These are phyloP conservation scores for Claviceps africana DNA, from an alignment of 2,329 filamentous ascomycete genomes.

Conservation along the genomic window DNA sequence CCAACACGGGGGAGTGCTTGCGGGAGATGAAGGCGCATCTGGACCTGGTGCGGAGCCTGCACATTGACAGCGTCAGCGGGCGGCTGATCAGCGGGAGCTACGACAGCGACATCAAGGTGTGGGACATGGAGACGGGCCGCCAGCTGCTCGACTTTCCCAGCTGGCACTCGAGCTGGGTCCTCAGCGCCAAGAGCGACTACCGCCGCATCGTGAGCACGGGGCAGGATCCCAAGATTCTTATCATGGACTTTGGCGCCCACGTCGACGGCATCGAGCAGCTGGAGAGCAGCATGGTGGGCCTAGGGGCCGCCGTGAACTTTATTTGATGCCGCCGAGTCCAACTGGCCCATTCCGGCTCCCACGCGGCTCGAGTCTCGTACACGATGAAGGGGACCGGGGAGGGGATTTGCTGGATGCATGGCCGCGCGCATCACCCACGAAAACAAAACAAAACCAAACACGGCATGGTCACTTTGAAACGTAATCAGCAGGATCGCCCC, in stretches of 20 bases:
- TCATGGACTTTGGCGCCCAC: conserved; percentile 75
- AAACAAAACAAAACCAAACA: too few species aligned
- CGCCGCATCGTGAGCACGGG: conserved; percentile 86
- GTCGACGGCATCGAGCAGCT: conserved; percentile 45
- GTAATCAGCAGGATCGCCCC: too few species aligned
- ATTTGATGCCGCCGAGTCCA: background rate
- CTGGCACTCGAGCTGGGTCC: conserved; percentile 94
- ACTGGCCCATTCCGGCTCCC: too few species aligned
- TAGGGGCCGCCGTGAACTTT: background rate
- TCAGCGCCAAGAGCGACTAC: conserved; percentile 93
- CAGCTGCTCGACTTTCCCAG: conserved; percentile 76
- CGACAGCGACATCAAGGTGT: conserved; percentile 90
- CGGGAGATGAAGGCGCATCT: conserved; percentile 71
- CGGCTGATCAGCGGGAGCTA: conserved; percentile 87
- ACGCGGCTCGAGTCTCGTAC: background rate
- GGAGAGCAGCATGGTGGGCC: conserved; percentile 25
- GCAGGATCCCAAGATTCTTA: conserved; percentile 80
- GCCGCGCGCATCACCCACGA: too few species aligned
- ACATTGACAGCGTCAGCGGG: conserved; percentile 76
- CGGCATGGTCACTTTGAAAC: too few species aligned
- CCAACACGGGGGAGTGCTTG: conserved; percentile 73
- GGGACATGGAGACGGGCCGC: conserved; percentile 68
- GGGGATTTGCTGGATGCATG: too few species aligned
- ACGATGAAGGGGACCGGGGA: too few species aligned
- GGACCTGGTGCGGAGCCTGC: conserved; percentile 74